Percentiles rank a stretch among this genome's conserved stretches.
These are phyloP conservation scores for Stephanodiscus triporus DNA, from an alignment of 108 stramenopile genomes.

Conservation along the genomic window DNA sequence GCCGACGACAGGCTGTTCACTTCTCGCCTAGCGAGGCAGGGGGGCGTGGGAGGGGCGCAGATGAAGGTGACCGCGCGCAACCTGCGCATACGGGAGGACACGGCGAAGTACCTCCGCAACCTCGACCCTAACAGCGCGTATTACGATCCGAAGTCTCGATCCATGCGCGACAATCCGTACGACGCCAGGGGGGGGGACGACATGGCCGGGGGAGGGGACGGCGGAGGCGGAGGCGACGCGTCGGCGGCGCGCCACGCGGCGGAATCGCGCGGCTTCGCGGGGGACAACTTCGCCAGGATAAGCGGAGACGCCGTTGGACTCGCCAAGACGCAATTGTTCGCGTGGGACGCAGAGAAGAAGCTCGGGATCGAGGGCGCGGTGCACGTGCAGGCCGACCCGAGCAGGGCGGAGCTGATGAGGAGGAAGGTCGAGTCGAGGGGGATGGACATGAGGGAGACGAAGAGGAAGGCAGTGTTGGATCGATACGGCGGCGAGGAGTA, in stretches of 20 bases:
- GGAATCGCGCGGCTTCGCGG: constrained; percentile 86
- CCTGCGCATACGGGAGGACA: constrained; percentile 98
- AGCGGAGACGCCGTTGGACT: constrained; percentile 91
- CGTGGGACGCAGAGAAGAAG: constrained; percentile 95
- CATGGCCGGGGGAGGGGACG: constrained; percentile 49
- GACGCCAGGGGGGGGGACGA: constrained; percentile 31
- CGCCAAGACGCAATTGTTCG: constrained; percentile 94
- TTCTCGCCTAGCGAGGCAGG: constrained; percentile 94
- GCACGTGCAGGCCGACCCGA: constrained; percentile 96
- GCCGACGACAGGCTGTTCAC: constrained; percentile 86
- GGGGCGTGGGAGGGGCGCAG: constrained; percentile 97
- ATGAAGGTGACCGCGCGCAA: constrained; percentile 99
- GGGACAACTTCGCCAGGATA: constrained; percentile 96
- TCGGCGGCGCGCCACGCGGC: constrained; percentile 39
- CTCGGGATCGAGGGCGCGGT: constrained; percentile 64
- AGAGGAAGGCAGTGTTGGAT: constrained; percentile 88
- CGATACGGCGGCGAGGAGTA: constrained; percentile 95
- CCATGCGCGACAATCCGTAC: constrained; percentile 98
- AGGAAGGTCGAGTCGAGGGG: constrained; percentile 83
- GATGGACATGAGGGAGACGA: constrained; percentile 67
- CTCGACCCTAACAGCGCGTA: constrained; percentile 93
- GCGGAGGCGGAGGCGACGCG: constrained; percentile 54
- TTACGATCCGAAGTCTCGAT: constrained; percentile 96
- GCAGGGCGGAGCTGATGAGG: constrained; percentile 90
- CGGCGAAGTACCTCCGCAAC: constrained; percentile 98